Evolutionary conservation across 192 early-diverging fungal species (phyloP), one percentile per base, ranked within the genome.

Genomic region (Funneliformis mosseae): DNA sequence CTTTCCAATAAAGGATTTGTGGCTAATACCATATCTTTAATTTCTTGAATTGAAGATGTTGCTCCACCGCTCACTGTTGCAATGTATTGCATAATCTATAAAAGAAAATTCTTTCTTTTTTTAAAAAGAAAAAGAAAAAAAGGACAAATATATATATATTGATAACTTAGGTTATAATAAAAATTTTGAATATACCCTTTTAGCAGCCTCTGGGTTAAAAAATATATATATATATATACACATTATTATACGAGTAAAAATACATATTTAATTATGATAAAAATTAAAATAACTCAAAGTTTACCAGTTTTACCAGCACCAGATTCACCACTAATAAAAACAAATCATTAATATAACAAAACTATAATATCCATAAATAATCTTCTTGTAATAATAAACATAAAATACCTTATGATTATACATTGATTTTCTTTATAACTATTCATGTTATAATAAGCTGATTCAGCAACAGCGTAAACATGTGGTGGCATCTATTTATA

Each of bases 391-490:
- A 42, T 27, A 9, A 21, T 70, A 43, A 70, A 18, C 14, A 45
- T 8, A 70, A 42, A 70, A 70, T 81, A 92, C 91, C 89, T 92
- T 78, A 99, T 99, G 82, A 99, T 99, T 79, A 99, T 96, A 88
- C 97, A 98, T 81, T 99, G 98, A 84, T 96, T 98, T 84, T 99
- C 98, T 86, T 96, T 97, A 89, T 99, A 98, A 60, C 92, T 92
- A 79, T 97, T 95, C 96, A 99, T 98, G 82, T 94, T 94, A 79
- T 97, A 93, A 84, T 92, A 96, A 4, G 93, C 85, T 38, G 91
- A 88, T 83, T 99, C 98, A 33, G 98, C 97, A 80, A 98, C 92
- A 25, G 98, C 98, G 87, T 95, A 99, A 12, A 99, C 95, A 84
- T 99, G 98, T n/a, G 98, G 98, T 46, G 97, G 91, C 81, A 97